Base-by-base conservation (phyloP, 1,284 basidiomycete genomes). In the Ceratobasidium sp. region DNA sequence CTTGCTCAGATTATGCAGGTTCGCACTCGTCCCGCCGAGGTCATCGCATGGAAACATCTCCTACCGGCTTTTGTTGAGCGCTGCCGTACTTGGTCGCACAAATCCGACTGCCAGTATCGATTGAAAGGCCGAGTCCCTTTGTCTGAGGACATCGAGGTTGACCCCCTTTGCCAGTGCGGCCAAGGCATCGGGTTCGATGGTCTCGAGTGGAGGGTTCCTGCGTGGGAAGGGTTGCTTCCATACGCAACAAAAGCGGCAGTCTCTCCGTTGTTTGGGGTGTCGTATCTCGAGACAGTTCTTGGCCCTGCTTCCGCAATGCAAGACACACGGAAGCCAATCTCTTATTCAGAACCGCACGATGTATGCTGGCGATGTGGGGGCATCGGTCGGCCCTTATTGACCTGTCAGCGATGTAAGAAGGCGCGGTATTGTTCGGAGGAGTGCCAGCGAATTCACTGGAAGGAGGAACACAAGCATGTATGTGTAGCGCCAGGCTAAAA, bases 361-460 rank as follows among this genome's bases (percentile, higher is more conserved):
- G 38, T 30, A 4, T 69, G 64, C 46, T 69, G 52, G 64, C 35
- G 32, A 18, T 69, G 66, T 21, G 66, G 66, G 14, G 18, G 21
- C 2, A 16, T 43, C 1, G 64, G 43, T 8, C 26, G 41, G 23
- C 38, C 28, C 8, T 18, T 58, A 5, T 41, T 49, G 41, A 14
- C n/a, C 1, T 69, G 64, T 41, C 64, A 46, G 23, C 18, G 18
- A 5, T 66, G 63, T 26, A 54, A 54, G 32, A 66, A 54, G 49
- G 49, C 63, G 1, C 28, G 49, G 32, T 66, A 66, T 18, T 66
- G 63, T 43, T 54, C 63, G n/a, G 41, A 41, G 30, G 32, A 52
- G n/a, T 66, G 63, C 43, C 63, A 66, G 18, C 14, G 16, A n/a
- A 47, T 30, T 14, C 64, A 69, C n/a, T 57, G 52, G 64, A 57